These are phyloP conservation scores for Juncus inflexus DNA, from an alignment of 176 grass and related monocot species.

Conservation along the genomic window DNA sequence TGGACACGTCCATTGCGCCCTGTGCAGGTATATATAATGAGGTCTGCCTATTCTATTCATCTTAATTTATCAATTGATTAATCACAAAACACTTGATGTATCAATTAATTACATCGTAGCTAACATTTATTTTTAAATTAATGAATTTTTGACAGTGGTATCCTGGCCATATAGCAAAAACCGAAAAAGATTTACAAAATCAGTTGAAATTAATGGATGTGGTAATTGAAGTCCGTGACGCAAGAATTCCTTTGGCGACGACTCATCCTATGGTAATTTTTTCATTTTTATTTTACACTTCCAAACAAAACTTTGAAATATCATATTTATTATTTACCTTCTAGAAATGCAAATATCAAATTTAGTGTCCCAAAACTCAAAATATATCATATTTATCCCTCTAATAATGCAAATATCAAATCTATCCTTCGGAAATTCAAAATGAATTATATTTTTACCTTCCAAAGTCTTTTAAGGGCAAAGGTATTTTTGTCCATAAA, in stretches of 20 bases:
- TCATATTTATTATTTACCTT: too few relatives aligned
- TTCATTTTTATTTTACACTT: neutral
- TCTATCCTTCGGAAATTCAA: too few relatives aligned
- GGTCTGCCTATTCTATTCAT: conserved; percentile 45
- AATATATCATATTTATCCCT: too few relatives aligned
- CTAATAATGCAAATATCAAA: too few relatives aligned
- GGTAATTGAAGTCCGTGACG: conserved; percentile 94
- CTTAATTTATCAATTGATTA: conserved; percentile 5
- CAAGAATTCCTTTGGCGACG: conserved; percentile 84
- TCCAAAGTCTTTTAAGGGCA: too few relatives aligned
- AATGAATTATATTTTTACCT: too few relatives aligned
- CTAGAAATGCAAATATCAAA: neutral
- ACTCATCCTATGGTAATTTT: conserved; percentile 78
- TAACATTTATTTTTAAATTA: too few relatives aligned
- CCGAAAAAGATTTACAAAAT: conserved; percentile 87
- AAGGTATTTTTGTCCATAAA: too few relatives aligned
- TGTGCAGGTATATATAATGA: conserved; percentile 66
- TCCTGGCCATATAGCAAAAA: conserved; percentile 99
- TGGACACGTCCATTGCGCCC: conserved; percentile 79
- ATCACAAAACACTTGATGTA: neutral
- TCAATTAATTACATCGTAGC: neutral
- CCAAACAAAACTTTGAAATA: too few relatives aligned
- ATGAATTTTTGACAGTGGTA: conserved; percentile 76
- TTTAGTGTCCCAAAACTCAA: too few relatives aligned
- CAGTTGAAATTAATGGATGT: conserved; percentile 96